Evolutionary conservation across 331 rosid genomes (phyloP), one percentile per base, ranked within the genome.

Genomic region (Acacia pycnantha): DNA sequence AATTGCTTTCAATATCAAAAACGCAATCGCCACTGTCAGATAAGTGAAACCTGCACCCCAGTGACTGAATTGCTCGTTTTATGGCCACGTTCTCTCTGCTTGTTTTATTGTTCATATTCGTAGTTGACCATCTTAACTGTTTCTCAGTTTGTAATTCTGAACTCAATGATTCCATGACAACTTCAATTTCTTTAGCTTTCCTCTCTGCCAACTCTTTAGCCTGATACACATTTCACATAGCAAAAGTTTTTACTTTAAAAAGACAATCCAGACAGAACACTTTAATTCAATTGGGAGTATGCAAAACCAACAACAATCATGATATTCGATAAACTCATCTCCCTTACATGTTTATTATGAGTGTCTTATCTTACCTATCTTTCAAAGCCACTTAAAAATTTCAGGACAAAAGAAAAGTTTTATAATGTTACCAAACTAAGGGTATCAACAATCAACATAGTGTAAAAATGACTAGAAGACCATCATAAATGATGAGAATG

Each of bases 191-290:
- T 81, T 77, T 89, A 53, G 90, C 85, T 85, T 86, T 94, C 85
- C 91, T 88, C 84, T 96, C 99, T n/a, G 94, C 95, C 22, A 47
- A 73, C 79, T 91, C 99, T 89, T 94, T 92, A 37, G 88, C 98
- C 99, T 96, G 94, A 79, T n/a, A 82, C 77, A 62, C 77, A 65
- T 74, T 22, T 22, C 67, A 81, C 73, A 75, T 46, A 40, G 64
- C 65, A 74, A 50, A 50, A 33, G 16, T 62, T 19, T 40, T 64
- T 64, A 64, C 70, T 14, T 75, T 66, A 62, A 51, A 70, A 76
- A 62, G 66, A 53, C 62, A 79, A 75, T 59, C 64, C 73, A 59
- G 62, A 74, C 65, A 62, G 58, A 54, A 75, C 59, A 64, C 47
- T 70, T 74, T 48, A 68, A 73, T 40, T 67, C 76, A 78, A 58